These are phyloP conservation scores for Hibiscus tridactylites DNA, from an alignment of 345 rosid genomes.

Conservation along the genomic window DNA sequence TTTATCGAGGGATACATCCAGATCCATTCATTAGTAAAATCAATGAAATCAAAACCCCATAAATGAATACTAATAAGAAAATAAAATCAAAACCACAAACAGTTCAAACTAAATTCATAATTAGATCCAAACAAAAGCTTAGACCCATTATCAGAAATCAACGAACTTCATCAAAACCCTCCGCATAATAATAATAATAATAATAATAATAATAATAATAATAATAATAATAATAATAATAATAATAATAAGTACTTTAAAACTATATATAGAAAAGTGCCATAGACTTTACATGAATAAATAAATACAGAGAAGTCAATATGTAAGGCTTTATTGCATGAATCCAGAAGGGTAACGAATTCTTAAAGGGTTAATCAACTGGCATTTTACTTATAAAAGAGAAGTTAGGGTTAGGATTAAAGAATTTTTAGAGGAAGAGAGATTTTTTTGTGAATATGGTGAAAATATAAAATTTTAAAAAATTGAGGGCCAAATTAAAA, in stretches of 20 bases:
- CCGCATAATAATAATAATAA: background rate
- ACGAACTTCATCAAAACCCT: background rate
- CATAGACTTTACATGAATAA: background rate
- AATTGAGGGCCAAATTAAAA: too few relatives aligned
- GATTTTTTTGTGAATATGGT: too few relatives aligned
- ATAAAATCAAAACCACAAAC: background rate
- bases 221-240: too few relatives aligned
- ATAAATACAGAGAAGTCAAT: background rate
- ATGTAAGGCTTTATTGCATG: too few relatives aligned
- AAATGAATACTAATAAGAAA: background rate
- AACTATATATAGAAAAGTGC: background rate
- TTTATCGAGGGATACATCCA: background rate
- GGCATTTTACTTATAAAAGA: too few relatives aligned
- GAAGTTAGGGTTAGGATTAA: too few relatives aligned
- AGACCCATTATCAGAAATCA: background rate
- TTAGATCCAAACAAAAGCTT: background rate
- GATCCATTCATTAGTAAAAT: background rate
- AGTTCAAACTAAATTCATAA: background rate
- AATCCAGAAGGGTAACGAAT: too few relatives aligned
- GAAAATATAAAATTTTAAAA: too few relatives aligned
- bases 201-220: background rate
- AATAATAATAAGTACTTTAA: background rate
- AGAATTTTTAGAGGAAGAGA: too few relatives aligned
- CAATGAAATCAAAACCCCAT: background rate
- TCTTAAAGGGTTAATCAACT: too few relatives aligned